Evolutionary conservation across 768 basidiomycete genomes (phyloP), one percentile per base, ranked within the genome.

Genomic region (Termitomyces sp.): DNA sequence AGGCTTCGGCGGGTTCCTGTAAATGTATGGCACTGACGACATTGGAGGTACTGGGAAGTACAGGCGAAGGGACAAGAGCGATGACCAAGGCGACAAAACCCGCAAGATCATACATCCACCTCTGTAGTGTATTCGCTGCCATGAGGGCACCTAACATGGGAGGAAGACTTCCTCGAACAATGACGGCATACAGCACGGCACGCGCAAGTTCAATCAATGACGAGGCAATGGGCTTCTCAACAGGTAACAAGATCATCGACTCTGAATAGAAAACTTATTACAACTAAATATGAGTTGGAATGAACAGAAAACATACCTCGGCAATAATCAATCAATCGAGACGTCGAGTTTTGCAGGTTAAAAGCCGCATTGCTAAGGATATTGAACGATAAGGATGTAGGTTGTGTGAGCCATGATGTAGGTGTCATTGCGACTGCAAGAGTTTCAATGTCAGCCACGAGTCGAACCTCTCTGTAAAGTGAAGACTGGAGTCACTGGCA

Each of bases 11-110:
- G 19, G 47, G 4, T 28, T 52, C 44, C 12, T 52, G 54, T 19
- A 56, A 19, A 19, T 37, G 30, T 19, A 59, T 51, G 16, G 48
- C 8, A 7, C 37, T 51, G 50, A 59, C 51, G 32, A 37, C 37
- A 16, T 47, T 52, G 9, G 30, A 14, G 21, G 12, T 8, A 5
- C 16, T 14, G 1, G 44, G 23, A 21, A 44, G 11, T 17, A 55
- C 11, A n/a, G 53, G 37, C 25, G 39, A 10, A 28, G 58, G 50
- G n/a, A 16, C 35, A 43, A 59, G 58, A 23, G 23, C n/a, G 7
- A 27, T n/a, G 39, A 52, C 14, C 6, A 59, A 52, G 23, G 55
- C 27, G 37, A 56, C 43, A 41, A 59, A 32, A 30, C 54, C 58
- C 23, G 51, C 50, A 23, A 56, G 16, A 17, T 46, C 44, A 21